These are phyloP conservation scores for Grosmannia huntii DNA, from an alignment of 2,329 filamentous ascomycete species.

Conservation along the genomic window DNA sequence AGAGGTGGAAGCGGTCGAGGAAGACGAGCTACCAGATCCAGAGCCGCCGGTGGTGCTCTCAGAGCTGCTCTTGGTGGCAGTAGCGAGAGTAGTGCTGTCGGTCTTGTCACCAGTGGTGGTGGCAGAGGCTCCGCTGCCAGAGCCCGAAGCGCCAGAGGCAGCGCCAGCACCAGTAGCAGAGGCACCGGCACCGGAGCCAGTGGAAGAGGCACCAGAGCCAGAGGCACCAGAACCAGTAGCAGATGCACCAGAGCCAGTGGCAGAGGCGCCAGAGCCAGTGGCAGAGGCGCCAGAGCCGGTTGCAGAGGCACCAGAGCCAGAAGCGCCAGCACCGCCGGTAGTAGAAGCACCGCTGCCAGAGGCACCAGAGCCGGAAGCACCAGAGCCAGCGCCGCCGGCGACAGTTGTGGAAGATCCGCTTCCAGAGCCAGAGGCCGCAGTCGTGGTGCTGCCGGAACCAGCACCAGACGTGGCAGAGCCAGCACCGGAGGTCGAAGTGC, in stretches of 20 bases:
- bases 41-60: constrained; percentile 3
- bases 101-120: background rate
- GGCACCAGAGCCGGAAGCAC: background rate
- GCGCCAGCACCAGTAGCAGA: background rate
- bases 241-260: background rate
- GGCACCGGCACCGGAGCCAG: constrained; percentile 1
- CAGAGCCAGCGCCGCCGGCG: background rate
- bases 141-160: too few species aligned
- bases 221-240: background rate
- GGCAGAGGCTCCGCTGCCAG: background rate
- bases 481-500: background rate
- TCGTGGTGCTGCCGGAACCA: background rate
- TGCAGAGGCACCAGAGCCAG: background rate
- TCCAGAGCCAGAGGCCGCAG: background rate
- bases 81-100: background rate
- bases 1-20: background rate
- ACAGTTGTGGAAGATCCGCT: background rate
- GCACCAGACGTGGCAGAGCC: background rate
- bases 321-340: background rate
- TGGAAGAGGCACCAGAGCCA: background rate
- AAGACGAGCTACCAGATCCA: constrained; percentile 3
- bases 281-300: background rate
- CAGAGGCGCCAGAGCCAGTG: background rate
- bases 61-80: too few species aligned
- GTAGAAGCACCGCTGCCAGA: background rate